Base-by-base conservation (phyloP, 495 filamentous ascomycete genomes). In the Penicillium ucsense region DNA sequence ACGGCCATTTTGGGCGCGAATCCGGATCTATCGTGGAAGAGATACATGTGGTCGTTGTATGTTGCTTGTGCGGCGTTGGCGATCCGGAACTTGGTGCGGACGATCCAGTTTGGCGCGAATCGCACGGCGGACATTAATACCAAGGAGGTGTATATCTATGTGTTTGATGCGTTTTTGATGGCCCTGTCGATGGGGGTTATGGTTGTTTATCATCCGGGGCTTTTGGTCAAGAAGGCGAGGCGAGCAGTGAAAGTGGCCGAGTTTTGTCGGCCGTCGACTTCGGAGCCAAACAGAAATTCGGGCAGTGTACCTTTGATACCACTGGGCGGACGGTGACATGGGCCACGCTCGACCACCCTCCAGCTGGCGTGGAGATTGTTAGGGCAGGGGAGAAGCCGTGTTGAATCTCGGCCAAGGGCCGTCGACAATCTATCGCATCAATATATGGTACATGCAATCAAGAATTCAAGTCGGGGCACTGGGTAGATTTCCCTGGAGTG, bases 1-100 rank as follows among this genome's bases (percentile, higher is more conserved):
- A 55, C 59, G 1, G 31, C 49, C 3, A 10, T 60, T 6, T 29
- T 53, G 1, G 34, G 32, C n/a, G 11, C 49, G 27, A 50, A 59
- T 28, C 40, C 50, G 5, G 47, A 43, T 20, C 30, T 64, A 0
- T 7, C 39, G 0, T 70, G 67, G 67, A 35, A 28, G 36, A 8
- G 50, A 11, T 67, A 65, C 41, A 67, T 76, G 61, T 56, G 59
- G 50, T 59, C 52, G 20, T 53, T 76, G 8, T 74, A 73, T 51
- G 49, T 59, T 9, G 58, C 58, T 6, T 69, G 66, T 54, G 40
- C 53, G 28, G 56, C 64, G 4, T 56, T 75, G 43, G 61, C 72
- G 50, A 10, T 73, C 5, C 53, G 73, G 8, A 71, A 64, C 46
- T 45, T 75, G 12, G 64, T 73, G 9, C 46, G 73, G 12, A 63